phyloP scores from a whole-genome alignment of 345 rosid genomes.

The Noccaea bulbosa region DNA sequence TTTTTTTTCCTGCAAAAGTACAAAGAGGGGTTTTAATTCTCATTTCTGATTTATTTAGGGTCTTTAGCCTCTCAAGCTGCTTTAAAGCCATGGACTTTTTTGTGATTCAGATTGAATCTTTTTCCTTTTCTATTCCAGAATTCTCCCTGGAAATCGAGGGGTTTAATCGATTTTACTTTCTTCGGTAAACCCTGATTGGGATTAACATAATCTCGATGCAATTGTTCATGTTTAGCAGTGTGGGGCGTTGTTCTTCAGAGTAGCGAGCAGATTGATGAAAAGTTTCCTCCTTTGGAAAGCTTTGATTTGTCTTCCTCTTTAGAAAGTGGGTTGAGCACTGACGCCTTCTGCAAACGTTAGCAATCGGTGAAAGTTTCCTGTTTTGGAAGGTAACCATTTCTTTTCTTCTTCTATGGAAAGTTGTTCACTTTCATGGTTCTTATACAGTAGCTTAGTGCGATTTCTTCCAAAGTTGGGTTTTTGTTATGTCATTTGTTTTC shows the following conservation, averaged over 20 bases:
- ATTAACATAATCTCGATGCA: slow-evolving; percentile 22
- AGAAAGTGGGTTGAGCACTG: background rate
- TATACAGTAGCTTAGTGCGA: background rate
- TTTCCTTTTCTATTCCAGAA: background rate
- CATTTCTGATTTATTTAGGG: slow-evolving; percentile 1
- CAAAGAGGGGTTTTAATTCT: slow-evolving; percentile 27
- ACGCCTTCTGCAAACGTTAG: background rate
- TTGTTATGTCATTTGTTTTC: background rate
- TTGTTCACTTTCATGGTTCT: slow-evolving; percentile 24
- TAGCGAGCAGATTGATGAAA: slow-evolving; percentile 13
- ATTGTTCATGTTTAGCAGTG: slow-evolving; percentile 29
- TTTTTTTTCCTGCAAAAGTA: slow-evolving; percentile 30
- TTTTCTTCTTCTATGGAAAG: slow-evolving; percentile 31
- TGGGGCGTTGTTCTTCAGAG: slow-evolving; percentile 29
- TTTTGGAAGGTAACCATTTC: slow-evolving; percentile 35
- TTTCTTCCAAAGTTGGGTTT: slow-evolving; percentile 11
- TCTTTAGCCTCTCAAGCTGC: background rate
- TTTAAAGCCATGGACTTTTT: slow-evolving; percentile 29
- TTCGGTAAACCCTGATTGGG: slow-evolving; percentile 1
- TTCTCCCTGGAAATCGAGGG: background rate
- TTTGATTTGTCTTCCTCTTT: slow-evolving; percentile 28
- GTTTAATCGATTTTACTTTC: slow-evolving; percentile 5
- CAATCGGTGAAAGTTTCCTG: slow-evolving; percentile 9
- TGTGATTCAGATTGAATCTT: slow-evolving; percentile 40
- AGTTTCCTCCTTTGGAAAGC: slow-evolving; percentile 29